Evolutionary conservation across 2,329 filamentous ascomycete species (phyloP).

Genomic region (Lecanoromycetidae sp.): DNA sequence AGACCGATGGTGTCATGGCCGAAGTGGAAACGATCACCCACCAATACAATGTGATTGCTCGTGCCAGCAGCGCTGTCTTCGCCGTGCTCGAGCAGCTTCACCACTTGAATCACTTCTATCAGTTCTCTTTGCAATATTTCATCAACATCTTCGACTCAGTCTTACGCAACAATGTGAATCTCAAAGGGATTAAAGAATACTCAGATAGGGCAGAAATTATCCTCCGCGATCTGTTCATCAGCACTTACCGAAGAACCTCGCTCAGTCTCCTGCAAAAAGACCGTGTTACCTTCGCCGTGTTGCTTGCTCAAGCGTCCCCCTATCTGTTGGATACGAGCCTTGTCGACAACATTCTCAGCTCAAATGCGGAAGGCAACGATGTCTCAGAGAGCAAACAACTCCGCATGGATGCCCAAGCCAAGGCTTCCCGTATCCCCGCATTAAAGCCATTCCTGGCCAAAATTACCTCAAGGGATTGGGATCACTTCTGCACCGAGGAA

Average conservation of each 20-base stretch:
- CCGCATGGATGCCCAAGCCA: conserved; percentile 55
- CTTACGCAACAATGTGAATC: conserved; percentile 63
- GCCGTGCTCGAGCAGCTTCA: conserved; percentile 93
- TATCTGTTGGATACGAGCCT: conserved; percentile 87
- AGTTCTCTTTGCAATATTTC: conserved; percentile 98
- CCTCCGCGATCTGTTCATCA: conserved; percentile 80
- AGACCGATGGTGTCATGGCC: conserved; percentile 95
- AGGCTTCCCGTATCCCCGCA: conserved; percentile 55
- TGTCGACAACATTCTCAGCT: conserved; percentile 76
- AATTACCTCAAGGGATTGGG: conserved; percentile 56
- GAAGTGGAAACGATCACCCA: conserved; percentile 94
- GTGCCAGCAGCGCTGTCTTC: conserved; percentile 93
- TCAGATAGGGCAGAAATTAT: conserved; percentile 77
- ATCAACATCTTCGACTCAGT: conserved; percentile 94
- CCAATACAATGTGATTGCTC: conserved; percentile 85
- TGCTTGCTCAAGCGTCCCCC: conserved; percentile 89
- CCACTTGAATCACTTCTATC: conserved; percentile 98
- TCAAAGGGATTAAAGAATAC: conserved; percentile 60
- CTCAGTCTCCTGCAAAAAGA: conserved; percentile 87
- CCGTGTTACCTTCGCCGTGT: conserved; percentile 83
- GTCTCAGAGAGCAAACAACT: conserved; percentile 56
- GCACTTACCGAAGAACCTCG: conserved; percentile 85
- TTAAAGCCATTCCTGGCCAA: conserved; percentile 62
- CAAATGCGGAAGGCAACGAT: conserved; percentile 62
- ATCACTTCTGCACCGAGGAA: conserved; percentile 73